A percentile compares a stretch with the other conserved stretches of the same genome.
phyloP scores from a whole-genome alignment of 1,284 basidiomycete genomes.

The Ceratobasidium papillatum region DNA sequence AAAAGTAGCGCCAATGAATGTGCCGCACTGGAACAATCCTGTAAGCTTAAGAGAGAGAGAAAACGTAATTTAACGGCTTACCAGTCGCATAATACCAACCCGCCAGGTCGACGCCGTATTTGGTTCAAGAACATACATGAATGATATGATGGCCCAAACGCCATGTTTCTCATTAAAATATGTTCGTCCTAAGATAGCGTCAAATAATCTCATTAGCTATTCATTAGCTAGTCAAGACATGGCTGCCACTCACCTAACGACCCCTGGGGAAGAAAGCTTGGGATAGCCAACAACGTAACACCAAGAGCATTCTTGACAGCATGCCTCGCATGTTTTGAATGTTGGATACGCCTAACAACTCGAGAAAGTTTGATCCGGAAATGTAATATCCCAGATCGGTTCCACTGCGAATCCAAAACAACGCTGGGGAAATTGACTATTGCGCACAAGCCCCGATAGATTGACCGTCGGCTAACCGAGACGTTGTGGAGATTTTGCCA shows the following conservation, averaged over 20 bases:
- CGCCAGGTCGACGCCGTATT: slow-evolving; percentile 37
- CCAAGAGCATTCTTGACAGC: slow-evolving; percentile 31
- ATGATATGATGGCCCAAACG: slow-evolving; percentile 37
- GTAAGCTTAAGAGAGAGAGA: neutral
- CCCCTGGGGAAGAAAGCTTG: slow-evolving; percentile 24
- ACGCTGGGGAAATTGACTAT: neutral
- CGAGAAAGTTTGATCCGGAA: slow-evolving; percentile 21
- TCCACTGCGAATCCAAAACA: slow-evolving; percentile 10
- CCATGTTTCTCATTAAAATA: slow-evolving; percentile 17
- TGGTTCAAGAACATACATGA: slow-evolving; percentile 38
- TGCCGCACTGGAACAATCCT: slow-evolving; percentile 15
- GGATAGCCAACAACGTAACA: slow-evolving; percentile 23
- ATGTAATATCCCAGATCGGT: slow-evolving; percentile 14
- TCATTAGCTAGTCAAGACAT: too few relatives aligned
- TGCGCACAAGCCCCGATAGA: neutral
- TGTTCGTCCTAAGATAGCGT: neutral
- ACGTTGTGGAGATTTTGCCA: neutral
- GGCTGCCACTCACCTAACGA: slow-evolving; percentile 13
- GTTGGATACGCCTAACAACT: slow-evolving; percentile 25
- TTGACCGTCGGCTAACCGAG: neutral
- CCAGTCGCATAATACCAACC: slow-evolving; percentile 32
- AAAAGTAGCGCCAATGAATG: slow-evolving; percentile 30
- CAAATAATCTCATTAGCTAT: neutral
- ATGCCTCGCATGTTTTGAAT: slow-evolving; percentile 38
- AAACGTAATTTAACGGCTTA: neutral